phyloP scores from a whole-genome alignment of 2,329 filamentous ascomycete genomes.

The Sporothrix sp. region DNA sequence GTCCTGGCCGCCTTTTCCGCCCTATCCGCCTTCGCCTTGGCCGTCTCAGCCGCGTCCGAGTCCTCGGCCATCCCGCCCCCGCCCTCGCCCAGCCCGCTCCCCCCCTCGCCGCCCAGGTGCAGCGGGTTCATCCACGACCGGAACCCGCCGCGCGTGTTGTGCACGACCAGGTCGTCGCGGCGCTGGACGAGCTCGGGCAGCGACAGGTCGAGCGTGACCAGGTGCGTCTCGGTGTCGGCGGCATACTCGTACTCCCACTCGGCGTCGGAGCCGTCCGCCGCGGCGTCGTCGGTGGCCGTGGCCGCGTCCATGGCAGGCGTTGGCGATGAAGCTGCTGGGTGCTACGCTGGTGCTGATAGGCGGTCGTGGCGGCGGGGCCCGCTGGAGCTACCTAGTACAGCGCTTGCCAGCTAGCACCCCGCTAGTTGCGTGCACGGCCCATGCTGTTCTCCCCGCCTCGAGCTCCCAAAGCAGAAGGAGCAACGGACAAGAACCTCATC shows the following conservation, averaged over 20 bases:
- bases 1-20: not conserved
- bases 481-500: too few species aligned
- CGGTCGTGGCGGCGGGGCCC: too few species aligned
- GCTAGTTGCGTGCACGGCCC: too few species aligned
- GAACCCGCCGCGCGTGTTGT: constrained; percentile 37
- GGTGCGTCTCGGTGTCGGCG: constrained; percentile 57
- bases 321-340: too few species aligned
- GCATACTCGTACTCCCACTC: constrained; percentile 63
- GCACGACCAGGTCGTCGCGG: constrained; percentile 30
- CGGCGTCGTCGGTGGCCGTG: not conserved
- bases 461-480: too few species aligned
- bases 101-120: constrained; percentile 14
- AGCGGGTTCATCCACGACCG: constrained; percentile 29
- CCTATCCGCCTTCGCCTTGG: too few species aligned
- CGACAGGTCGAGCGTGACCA: constrained; percentile 54
- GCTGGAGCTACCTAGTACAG: too few species aligned
- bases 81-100: constrained; percentile 10
- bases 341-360: too few species aligned
- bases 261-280: constrained; percentile 40
- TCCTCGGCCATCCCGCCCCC: constrained; percentile 1
- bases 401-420: too few species aligned
- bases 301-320: not conserved
- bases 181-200: constrained; percentile 45
- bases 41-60: too few species aligned
- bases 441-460: too few species aligned